Evolutionary conservation across 495 filamentous ascomycete species (phyloP).

Genomic region (Aspergillus nidulans): DNA sequence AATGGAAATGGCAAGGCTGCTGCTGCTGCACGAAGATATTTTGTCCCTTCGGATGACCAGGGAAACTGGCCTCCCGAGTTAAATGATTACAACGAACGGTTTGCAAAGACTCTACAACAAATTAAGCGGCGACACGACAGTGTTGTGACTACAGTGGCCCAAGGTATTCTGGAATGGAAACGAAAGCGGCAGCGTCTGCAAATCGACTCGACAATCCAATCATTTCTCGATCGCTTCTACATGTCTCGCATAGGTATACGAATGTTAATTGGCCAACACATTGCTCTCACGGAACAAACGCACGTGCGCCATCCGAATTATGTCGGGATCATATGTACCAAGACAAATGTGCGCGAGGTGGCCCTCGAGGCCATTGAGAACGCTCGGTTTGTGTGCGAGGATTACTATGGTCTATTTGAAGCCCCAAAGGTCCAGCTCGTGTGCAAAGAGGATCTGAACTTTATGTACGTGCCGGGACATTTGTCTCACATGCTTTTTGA

Average conservation of each 20-base stretch:
- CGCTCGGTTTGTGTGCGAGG: conserved; percentile 95
- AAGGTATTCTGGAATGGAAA: conserved; percentile 97
- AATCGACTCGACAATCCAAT: conserved; percentile 93
- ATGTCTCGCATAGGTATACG: conserved; percentile 99
- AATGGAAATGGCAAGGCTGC: conserved; percentile 45
- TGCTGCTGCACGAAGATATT: conserved; percentile 67
- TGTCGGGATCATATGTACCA: conserved; percentile 97
- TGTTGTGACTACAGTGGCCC: conserved; percentile 90
- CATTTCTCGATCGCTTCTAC: conserved; percentile 97
- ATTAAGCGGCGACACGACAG: conserved; percentile 96
- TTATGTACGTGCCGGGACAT: conserved; percentile 99
- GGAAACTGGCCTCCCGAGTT: conserved; percentile 93
- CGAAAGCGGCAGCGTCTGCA: conserved; percentile 94
- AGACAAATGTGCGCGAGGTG: conserved; percentile 93
- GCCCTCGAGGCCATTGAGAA: conserved; percentile 98
- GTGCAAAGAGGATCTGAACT: conserved; percentile 86
- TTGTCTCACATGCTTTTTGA: conserved; percentile 99
- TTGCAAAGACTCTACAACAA: conserved; percentile 75
- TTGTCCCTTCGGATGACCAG: conserved; percentile 82
- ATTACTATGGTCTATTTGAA: conserved; percentile 97
- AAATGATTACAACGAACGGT: conserved; percentile 87
- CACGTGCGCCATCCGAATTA: conserved; percentile 84
- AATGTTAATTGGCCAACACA: conserved; percentile 98
- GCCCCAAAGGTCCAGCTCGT: conserved; percentile 95
- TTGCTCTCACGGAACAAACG: conserved; percentile 89